Percentiles rank a stretch among this genome's conserved stretches.
These are phyloP conservation scores for Auricularia heimuer DNA, from an alignment of 768 basidiomycete genomes.

Conservation along the genomic window DNA sequence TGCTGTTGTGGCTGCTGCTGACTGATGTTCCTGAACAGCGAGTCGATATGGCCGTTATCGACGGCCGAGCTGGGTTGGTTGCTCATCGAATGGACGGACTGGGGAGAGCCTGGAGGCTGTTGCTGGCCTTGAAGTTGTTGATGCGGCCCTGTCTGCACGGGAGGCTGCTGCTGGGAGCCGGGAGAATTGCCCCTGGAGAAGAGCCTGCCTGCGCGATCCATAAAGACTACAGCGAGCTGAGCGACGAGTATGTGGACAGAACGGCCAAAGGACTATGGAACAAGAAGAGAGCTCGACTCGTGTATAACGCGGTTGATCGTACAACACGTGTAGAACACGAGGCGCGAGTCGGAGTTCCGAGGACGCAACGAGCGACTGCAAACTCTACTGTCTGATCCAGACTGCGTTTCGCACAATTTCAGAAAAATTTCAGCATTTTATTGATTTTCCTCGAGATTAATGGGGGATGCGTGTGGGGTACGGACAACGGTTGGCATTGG, in stretches of 20 bases:
- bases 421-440: no score
- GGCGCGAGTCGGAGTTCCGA: background rate
- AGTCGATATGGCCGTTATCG: constrained; percentile 52
- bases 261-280: background rate
- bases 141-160: background rate
- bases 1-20: constrained; percentile 22
- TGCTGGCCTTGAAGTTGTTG: background rate
- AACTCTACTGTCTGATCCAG: no score
- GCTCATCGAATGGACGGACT: constrained; percentile 17
- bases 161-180: background rate
- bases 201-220: background rate
- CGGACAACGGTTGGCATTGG: no score
- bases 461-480: no score
- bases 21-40: constrained; percentile 51
- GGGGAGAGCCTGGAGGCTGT: background rate
- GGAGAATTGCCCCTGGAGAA: background rate
- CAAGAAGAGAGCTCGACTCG: background rate
- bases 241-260: background rate
- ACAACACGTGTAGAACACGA: background rate
- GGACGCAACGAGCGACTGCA: no score
- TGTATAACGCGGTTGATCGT: background rate
- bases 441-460: no score
- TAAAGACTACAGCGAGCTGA: background rate
- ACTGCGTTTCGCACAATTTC: no score
- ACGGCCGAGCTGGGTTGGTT: constrained; percentile 27